phyloP scores from a whole-genome alignment of 192 early-diverging fungal species.

The Cetraspora pellucida region DNA sequence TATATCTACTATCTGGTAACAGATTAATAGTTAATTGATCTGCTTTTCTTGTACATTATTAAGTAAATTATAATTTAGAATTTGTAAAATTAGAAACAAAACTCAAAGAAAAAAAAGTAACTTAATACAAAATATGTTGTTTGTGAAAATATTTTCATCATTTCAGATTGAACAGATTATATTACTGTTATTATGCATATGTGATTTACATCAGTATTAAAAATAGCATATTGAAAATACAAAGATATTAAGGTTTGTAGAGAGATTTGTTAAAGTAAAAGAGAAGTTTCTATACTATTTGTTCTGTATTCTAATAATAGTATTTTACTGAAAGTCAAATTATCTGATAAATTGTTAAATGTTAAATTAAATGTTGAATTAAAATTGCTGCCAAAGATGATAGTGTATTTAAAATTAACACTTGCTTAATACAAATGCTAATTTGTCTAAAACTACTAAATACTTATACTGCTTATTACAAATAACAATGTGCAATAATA shows the following conservation, averaged over 20 bases:
- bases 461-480: too few species aligned
- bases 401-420: too few species aligned
- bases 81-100: neutral
- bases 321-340: neutral
- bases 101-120: slow-evolving; percentile 2
- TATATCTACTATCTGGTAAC: neutral
- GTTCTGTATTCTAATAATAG: neutral
- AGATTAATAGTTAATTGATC: neutral
- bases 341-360: neutral
- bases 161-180: neutral
- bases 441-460: too few species aligned
- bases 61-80: neutral
- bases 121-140: neutral
- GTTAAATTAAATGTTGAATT: too few species aligned
- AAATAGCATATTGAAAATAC: neutral
- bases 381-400: too few species aligned
- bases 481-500: too few species aligned
- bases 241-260: neutral
- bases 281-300: neutral
- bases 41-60: neutral
- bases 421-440: too few species aligned
- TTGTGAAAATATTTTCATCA: too few species aligned
- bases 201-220: neutral
- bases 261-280: neutral
- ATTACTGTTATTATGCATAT: neutral